Base-by-base conservation (phyloP, 192 early-diverging fungal species). In the Mortierella alpina region DNA sequence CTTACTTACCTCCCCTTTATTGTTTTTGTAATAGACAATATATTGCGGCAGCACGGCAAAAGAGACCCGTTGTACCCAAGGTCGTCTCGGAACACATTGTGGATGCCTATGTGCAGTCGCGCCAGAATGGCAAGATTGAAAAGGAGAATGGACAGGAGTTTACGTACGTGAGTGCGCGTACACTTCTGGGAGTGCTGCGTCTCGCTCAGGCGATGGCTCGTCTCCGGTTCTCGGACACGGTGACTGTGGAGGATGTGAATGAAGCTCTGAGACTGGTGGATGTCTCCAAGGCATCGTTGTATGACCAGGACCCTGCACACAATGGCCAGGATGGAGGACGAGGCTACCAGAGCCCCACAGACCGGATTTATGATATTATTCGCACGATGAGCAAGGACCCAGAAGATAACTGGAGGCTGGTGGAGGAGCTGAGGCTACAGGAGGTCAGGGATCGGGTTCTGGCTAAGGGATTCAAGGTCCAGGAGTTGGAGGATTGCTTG, bases 231-330 rank as follows among this genome's bases (percentile, higher is more conserved):
- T 85, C 90, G 20, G 88, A 90, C 20, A 83, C 82, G 31, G 94
- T 96, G 12, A 79, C 84, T 12, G 76, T 87, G 54, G 88, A 84
- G 42, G 95, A 97, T 84, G 95, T 97, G 23, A 93, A 95, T 54
- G 96, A 97, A 77, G 94, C 94, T 7, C 82, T 97, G 83, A 90
- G 96, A 10, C 82, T 97, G 66, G 90, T 96, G 85, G 93, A 97
- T 63, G 94, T 98, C 7, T 94, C 94, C 59, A 97, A 99, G 80
- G 88, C 93, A 40, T 95, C 94, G 20, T 75, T 97, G 52, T 87
- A 90, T 7, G 90, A 95, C 55, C 81, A 88, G 50, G 86, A 84
- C 42, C 49, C 48, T 13, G 83, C 84, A 7, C 61, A 72, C 7
- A 67, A 78, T 49, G 78, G 79, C 63, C 75, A 84, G 44, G 63